Evolutionary conservation across 768 basidiomycete genomes (phyloP).

Genomic region (Amanita molliuscula): DNA sequence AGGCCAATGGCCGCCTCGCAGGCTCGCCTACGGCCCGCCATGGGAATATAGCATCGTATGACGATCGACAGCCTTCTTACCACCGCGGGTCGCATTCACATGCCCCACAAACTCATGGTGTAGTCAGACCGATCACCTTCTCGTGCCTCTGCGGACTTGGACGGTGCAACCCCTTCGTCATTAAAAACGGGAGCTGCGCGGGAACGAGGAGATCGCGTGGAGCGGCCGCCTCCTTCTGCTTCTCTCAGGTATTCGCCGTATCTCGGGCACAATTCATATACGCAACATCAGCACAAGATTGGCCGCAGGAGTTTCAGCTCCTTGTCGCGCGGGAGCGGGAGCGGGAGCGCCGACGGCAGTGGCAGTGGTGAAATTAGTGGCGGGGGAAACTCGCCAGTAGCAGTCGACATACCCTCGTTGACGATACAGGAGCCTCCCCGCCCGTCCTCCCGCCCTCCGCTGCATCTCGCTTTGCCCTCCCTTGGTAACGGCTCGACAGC

Average conservation of each 20-base stretch:
- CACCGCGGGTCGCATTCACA: background rate
- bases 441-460: constrained; percentile 3
- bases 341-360: constrained; percentile 1
- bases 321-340: constrained; percentile 3
- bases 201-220: constrained; percentile 1
- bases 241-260: constrained; percentile 8
- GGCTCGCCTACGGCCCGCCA: background rate
- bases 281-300: constrained; percentile 16
- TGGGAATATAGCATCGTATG: background rate
- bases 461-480: constrained; percentile 7
- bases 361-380: constrained; percentile 1
- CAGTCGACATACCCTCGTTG: constrained; percentile 16
- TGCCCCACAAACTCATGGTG: background rate
- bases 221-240: constrained; percentile 6
- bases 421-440: constrained; percentile 1
- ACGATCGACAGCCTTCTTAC: background rate
- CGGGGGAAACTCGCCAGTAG: constrained; percentile 1
- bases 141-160: background rate
- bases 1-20: background rate
- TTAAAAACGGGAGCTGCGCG: background rate
- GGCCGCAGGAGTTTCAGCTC: constrained; percentile 6
- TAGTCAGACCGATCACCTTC: background rate
- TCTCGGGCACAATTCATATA: constrained; percentile 12
- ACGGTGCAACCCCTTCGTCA: background rate
- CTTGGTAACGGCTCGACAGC: background rate